Evolutionary conservation across 768 basidiomycete genomes (phyloP).

Genomic region (Tulasnella sp.): DNA sequence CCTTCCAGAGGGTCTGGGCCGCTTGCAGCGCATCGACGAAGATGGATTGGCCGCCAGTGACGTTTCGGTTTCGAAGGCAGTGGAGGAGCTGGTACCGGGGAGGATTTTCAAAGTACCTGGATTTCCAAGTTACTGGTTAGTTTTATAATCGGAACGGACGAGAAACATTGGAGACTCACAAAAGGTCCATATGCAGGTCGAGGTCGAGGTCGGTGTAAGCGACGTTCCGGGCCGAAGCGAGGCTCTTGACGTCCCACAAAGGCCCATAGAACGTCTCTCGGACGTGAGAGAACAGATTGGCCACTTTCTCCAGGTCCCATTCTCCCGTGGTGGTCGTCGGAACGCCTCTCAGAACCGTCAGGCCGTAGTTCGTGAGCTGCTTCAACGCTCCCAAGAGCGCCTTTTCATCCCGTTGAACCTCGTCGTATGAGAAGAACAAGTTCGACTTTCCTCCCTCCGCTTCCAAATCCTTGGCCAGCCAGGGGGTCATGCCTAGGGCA

Average conservation of each 20-base stretch:
- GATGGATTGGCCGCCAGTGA: slow-evolving; percentile 79
- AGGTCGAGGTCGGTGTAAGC: slow-evolving; percentile 92
- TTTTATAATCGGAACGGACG: neutral
- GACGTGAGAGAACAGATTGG: slow-evolving; percentile 70
- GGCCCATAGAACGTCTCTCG: slow-evolving; percentile 88
- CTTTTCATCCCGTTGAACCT: neutral
- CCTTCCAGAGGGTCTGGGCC: slow-evolving; percentile 56
- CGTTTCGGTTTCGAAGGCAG: slow-evolving; percentile 75
- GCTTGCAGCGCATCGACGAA: slow-evolving; percentile 82
- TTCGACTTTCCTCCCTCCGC: slow-evolving; percentile 2
- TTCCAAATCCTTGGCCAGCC: slow-evolving; percentile 52
- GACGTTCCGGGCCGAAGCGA: slow-evolving; percentile 78
- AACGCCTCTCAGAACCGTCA: slow-evolving; percentile 73
- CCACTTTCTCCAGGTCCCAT: slow-evolving; percentile 73
- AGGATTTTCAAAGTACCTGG: slow-evolving; percentile 86
- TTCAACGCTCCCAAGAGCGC: slow-evolving; percentile 63
- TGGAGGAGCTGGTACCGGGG: slow-evolving; percentile 93
- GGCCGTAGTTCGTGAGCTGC: slow-evolving; percentile 71
- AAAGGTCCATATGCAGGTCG: slow-evolving; percentile 88
- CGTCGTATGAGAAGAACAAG: neutral
- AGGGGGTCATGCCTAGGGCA: slow-evolving; percentile 49
- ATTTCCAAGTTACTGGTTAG: neutral
- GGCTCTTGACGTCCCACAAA: slow-evolving; percentile 84
- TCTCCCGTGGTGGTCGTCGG: slow-evolving; percentile 47
- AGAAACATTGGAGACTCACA: slow-evolving; percentile 57